Conservation (phyloP, 225 moss, liverwort and hornwort species). For the Anthoceros angustus region DNA sequence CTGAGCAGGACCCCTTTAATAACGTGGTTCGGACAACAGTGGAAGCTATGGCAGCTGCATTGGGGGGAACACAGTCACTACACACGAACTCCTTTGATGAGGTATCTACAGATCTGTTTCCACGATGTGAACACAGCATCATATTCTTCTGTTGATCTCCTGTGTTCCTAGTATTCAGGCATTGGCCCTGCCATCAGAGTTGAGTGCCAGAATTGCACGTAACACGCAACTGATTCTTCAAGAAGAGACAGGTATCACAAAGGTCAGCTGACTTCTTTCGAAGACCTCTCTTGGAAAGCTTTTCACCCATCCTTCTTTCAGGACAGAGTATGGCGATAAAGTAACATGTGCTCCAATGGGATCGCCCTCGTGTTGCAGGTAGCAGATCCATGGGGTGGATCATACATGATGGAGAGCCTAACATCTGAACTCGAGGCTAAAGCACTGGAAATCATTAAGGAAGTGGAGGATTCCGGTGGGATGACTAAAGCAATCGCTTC, state of each 20-base stretch:
- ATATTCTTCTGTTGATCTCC: not conserved
- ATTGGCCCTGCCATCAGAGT: constrained; percentile 18
- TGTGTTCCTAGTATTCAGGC: constrained; percentile 10
- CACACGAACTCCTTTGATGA: constrained; percentile 20
- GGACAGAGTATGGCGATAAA: too few relatives aligned
- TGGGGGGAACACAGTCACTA: constrained; percentile 21
- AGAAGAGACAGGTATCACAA: constrained; percentile 21
- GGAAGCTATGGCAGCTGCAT: constrained; percentile 21
- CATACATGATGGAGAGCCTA: constrained; percentile 27
- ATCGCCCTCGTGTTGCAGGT: too few relatives aligned
- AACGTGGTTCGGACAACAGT: constrained; percentile 19
- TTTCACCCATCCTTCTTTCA: too few relatives aligned
- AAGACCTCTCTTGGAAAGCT: too few relatives aligned
- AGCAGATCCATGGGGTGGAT: constrained; percentile 30
- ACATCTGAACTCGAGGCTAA: constrained; percentile 22
- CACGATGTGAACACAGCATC: not conserved
- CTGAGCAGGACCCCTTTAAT: constrained; percentile 20
- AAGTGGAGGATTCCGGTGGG: constrained; percentile 24
- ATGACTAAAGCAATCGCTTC: constrained; percentile 22
- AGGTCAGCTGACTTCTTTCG: constrained; percentile 4
- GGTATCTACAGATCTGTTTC: constrained; percentile 4
- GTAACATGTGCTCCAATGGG: too few relatives aligned
- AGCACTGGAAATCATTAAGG: constrained; percentile 21
- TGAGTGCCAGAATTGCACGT: constrained; percentile 19
- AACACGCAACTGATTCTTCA: constrained; percentile 21